phyloP scores from a whole-genome alignment of 768 basidiomycete genomes.

The Tricholoma sp. region DNA sequence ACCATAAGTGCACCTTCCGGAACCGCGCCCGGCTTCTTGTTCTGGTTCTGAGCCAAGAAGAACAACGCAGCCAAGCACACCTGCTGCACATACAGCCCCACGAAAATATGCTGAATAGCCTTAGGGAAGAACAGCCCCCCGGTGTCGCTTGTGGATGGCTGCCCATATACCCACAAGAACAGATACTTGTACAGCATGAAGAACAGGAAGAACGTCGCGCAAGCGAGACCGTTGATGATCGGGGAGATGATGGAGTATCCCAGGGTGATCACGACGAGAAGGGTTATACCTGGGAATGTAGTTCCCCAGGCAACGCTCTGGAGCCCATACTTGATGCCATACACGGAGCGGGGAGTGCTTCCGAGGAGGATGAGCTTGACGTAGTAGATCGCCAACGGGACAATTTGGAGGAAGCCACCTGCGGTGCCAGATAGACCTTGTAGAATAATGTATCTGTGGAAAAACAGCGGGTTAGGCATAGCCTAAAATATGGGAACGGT shows the following conservation, averaged over 20 bases:
- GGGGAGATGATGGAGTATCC: slow-evolving; percentile 90
- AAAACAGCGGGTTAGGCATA: not conserved
- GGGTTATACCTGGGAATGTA: slow-evolving; percentile 64
- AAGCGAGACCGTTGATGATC: slow-evolving; percentile 87
- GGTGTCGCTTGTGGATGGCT: slow-evolving; percentile 67
- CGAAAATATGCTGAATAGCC: slow-evolving; percentile 90
- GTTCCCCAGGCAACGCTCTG: slow-evolving; percentile 73
- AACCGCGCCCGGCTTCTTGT: slow-evolving; percentile 49
- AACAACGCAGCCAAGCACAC: slow-evolving; percentile 29
- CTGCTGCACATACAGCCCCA: slow-evolving; percentile 89
- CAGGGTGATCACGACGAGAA: slow-evolving; percentile 58
- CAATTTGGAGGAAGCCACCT: slow-evolving; percentile 75
- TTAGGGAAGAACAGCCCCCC: slow-evolving; percentile 95
- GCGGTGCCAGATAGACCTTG: slow-evolving; percentile 80
- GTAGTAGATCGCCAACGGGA: slow-evolving; percentile 78
- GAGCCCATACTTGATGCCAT: slow-evolving; percentile 73
- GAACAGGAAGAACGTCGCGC: slow-evolving; percentile 77
- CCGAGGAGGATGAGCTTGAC: slow-evolving; percentile 86
- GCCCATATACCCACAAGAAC: slow-evolving; percentile 76
- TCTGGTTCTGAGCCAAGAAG: slow-evolving; percentile 71
- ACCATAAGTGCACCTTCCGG: slow-evolving; percentile 82
- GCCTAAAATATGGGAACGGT: too few relatives aligned
- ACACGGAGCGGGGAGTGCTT: slow-evolving; percentile 84
- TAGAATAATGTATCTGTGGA: slow-evolving; percentile 57
- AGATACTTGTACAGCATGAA: slow-evolving; percentile 85